Evolutionary conservation across 768 basidiomycete genomes (phyloP), one percentile per base, ranked within the genome.

Genomic region (Suillus americanus): DNA sequence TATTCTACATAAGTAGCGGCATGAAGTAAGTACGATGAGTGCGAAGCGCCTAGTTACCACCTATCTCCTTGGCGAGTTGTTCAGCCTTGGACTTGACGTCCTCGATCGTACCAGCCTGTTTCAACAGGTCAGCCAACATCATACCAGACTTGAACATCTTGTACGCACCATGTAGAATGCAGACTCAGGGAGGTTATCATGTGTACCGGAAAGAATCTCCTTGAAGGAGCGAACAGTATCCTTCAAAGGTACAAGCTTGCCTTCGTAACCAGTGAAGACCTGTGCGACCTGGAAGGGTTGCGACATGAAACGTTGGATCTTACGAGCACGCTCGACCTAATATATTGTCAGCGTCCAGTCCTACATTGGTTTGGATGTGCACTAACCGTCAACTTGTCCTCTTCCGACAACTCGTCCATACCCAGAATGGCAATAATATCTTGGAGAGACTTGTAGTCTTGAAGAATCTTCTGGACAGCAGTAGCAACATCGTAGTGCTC

Each of bases 231-330:
- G 92, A 74, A 96, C 79, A 66, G 94, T 96, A 77, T 99, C 96
- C 85, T 98, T 98, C 69, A 99, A 83, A 16, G 96, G 84, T 41
- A 99, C 97, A 66, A 99, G 93, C 79, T 91, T 93, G 76, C 97
- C 97, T 85, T 97, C 96, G 74, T 94, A 96, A 85, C 97, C 97
- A 75, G 97, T 99, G 89, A 99, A 98, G 80, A 97, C 95, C 84
- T 98, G 95, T 64, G 96, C 97, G 78, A 98, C 97, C 78, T 94
- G 92, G 95, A 99, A 99, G 68, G 97, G 97, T 83, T 99, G 96
- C 71, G 95, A 98, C 97, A 99, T 99, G 93, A 99, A 98, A 84
- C 95, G 92, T 79, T 94, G 95, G 75, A 98, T 95, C 85, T 97
- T 97, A 79, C 95, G 94, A 68, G 95, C 96, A 80, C 95, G 95